Evolutionary conservation across 306 rosid genomes (phyloP), one percentile per base, ranked within the genome.

Genomic region (Lathyrus aphaca): DNA sequence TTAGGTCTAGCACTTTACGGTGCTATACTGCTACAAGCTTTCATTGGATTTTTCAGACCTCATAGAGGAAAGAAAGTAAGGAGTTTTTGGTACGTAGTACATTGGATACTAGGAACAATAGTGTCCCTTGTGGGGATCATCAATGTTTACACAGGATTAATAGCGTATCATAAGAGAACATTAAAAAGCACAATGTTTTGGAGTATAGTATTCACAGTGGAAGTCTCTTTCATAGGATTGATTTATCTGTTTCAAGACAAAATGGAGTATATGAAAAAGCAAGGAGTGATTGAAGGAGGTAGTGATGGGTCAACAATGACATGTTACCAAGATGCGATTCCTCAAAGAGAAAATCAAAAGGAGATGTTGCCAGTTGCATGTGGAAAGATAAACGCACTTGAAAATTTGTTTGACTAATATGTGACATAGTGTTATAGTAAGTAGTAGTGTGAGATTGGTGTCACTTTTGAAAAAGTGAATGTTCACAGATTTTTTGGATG

Each of bases 1-100:
- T 49, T 94, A 77, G 99, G 99, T 16, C 86, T 94, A 21, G 92
- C 85, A 45, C 96, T 94, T 77, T 94, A 94, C 72, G 81, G 53
- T 78, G 96, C 86, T 19, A 64, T 91, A 1, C 76, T 89, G 85
- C 53, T 83, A 19, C 99, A 94, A 85, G 86, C 84, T 50, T 78
- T 83, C 66, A 63, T 87, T 14, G 99, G 99, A 17, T 80, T 89
- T 68, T 81, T 91, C 89, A 88, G 99, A 82, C 99, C 99, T 77
- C 93, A 76, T 29, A 90, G 98, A 82, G 97, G 87, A 50, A 91
- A 84, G 83, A 88, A 84, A 60, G 86, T 87, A 65, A 84, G 99
- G 68, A 89, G 81, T 42, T 58, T 75, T 32, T 94, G 99, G 99
- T 94, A 85, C 84, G 18, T 89, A 8, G 30, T 80, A 32, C 99